Conservation (phyloP, 2,329 filamentous ascomycete species). For the Colletotrichum falcatum region DNA sequence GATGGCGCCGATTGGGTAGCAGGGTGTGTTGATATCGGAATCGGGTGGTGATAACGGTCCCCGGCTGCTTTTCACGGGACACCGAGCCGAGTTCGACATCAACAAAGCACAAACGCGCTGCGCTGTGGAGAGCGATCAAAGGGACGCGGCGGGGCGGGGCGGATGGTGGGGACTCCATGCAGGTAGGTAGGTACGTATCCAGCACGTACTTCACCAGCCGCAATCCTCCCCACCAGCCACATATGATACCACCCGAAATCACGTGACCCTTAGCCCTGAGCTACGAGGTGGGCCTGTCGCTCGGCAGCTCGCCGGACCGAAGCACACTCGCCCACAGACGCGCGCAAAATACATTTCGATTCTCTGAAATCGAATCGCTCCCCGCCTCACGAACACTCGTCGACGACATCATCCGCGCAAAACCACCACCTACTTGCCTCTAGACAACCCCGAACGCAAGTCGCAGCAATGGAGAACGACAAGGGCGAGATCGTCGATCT, state of each 20-base stretch:
- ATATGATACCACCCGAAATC: fast-evolving
- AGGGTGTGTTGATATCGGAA: neutral
- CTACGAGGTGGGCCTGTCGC: neutral
- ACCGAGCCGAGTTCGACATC: neutral
- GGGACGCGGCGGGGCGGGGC: conserved; percentile 7
- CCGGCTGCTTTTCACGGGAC: neutral
- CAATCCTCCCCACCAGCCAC: neutral
- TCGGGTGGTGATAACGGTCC: conserved; percentile 12
- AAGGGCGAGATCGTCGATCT: conserved; percentile 99
- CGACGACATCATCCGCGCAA: conserved; percentile 42
- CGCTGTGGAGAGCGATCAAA: neutral
- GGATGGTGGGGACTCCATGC: too few relatives aligned
- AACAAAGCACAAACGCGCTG: conserved; percentile 24
- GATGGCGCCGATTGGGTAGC: neutral
- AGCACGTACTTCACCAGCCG: neutral
- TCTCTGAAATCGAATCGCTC: conserved; percentile 21
- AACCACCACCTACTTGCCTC: conserved; percentile 47
- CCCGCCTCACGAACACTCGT: conserved; percentile 32
- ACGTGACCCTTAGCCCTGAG: conserved; percentile 19
- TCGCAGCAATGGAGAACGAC: conserved; percentile 98
- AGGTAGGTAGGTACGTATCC: too few relatives aligned
- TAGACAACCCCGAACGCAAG: conserved; percentile 51
- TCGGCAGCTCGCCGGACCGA: conserved; percentile 6
- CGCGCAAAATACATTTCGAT: conserved; percentile 48
- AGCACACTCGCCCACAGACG: conserved; percentile 14